These are phyloP conservation scores for Linnemannia hyalina DNA, from an alignment of 192 early-diverging fungal genomes.

Conservation along the genomic window DNA sequence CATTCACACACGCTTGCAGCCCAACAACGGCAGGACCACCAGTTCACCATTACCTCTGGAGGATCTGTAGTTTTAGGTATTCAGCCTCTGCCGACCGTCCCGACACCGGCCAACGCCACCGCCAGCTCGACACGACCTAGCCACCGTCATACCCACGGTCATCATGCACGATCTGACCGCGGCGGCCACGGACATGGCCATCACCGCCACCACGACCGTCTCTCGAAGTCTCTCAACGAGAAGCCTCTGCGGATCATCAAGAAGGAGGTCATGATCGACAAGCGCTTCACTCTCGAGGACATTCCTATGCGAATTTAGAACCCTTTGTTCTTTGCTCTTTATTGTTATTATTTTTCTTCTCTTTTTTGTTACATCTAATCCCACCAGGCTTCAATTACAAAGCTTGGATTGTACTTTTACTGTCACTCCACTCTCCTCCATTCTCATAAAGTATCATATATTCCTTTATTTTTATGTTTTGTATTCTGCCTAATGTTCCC, in stretches of 20 bases:
- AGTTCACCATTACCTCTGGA: neutral
- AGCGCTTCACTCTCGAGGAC: slow-evolving; percentile 35
- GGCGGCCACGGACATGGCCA: neutral
- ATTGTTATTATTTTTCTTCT: neutral
- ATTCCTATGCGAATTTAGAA: slow-evolving; percentile 38
- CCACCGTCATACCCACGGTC: neutral
- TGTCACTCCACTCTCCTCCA: neutral
- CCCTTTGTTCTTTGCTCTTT: neutral
- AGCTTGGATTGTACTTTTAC: neutral
- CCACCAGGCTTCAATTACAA: neutral
- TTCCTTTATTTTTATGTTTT: neutral
- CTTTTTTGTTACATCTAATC: neutral
- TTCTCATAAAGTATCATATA: neutral
- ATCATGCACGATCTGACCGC: neutral
- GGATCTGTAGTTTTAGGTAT: slow-evolving; percentile 18
- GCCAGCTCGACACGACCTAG: neutral
- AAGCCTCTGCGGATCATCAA: slow-evolving; percentile 21
- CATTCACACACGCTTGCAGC: neutral
- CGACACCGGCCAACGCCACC: neutral
- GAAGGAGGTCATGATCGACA: slow-evolving; percentile 47
- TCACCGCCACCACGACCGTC: neutral
- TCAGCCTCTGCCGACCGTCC: neutral
- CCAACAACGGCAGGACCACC: neutral
- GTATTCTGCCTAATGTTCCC: neutral
- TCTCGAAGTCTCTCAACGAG: slow-evolving; percentile 10